Base-by-base conservation (phyloP, 1,284 basidiomycete genomes). In the Boletus calvinii region DNA sequence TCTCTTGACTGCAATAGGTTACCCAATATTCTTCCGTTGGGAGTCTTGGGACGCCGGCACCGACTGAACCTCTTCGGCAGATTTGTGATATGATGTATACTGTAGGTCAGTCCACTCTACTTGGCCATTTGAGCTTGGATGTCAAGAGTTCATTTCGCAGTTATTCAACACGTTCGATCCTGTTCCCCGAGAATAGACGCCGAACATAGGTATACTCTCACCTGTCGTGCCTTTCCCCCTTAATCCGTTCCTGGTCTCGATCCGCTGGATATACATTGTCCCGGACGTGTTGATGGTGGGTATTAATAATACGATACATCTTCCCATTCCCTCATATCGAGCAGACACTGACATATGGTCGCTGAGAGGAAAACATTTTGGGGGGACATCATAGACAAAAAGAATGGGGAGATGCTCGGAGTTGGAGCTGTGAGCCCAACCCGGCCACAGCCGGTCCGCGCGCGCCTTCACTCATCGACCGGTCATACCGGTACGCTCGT, bases 351-450 rank as follows among this genome's bases (percentile, higher is more conserved):
- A 35, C 0, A 18, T 12, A 12, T 15, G 15, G 15, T 22, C 32
- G 20, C 15, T 10, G 32, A 20, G 3, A n/a, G 13, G 9, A 13
- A 1, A 20, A 15, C 30, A 51, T 40, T 40, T 32, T 31, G 1
- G 30, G 32, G 37, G 24, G 6, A 11, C 4, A 30, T 40, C 31
- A 9, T 15, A 9, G 22, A 59, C 53, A 41, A 57, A 57, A 46
- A 40, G 38, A 17, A 20, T 24, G 8, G 15, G 26, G 18, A 31
- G 12, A 52, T 9, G 20, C 17, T 30, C 18, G n/a, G n/a, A 31
- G 12, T 12, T 34, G 30, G 13, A 10, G 3, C 7, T 15, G n/a
- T 12, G n/a, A 37, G 26, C 20, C 13, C 13, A 26, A n/a, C 10
- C 12, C n/a, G 12, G 22, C 24, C 18, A 15, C 22, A 30, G 22